These are phyloP conservation scores for Aurifilum marmelostoma DNA, from an alignment of 2,329 filamentous ascomycete species.

Conservation along the genomic window DNA sequence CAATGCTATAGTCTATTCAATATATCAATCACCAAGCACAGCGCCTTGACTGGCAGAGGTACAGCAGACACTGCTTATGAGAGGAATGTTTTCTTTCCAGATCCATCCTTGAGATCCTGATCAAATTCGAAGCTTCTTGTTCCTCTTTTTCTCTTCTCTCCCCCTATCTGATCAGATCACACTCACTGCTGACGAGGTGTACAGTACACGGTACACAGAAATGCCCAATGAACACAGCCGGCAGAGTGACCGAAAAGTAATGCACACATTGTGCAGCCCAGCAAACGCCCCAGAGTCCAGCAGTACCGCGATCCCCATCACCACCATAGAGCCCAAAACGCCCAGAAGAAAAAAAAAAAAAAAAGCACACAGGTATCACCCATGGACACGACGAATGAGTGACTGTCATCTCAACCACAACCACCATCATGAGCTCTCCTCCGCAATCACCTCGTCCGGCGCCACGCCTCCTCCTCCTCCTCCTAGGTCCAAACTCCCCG, in stretches of 20 bases:
- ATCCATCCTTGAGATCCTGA: too few species aligned
- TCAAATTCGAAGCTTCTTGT: too few species aligned
- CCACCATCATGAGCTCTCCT: constrained; percentile 1
- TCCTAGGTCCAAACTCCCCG: constrained; percentile 39
- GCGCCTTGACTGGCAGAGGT: too few species aligned
- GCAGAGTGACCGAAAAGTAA: not conserved
- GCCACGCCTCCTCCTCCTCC: not conserved
- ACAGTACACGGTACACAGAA: not conserved
- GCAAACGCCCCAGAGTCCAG: not conserved
- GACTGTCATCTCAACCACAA: not conserved
- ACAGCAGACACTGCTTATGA: too few species aligned
- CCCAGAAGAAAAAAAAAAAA: not conserved
- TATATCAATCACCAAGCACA: too few species aligned
- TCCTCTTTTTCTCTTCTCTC: not conserved
- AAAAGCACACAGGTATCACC: not conserved
- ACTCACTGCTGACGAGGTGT: not conserved
- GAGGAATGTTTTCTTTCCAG: too few species aligned
- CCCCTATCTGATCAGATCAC: not conserved
- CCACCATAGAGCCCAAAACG: not conserved
- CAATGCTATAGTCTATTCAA: too few species aligned
- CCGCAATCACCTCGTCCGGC: not conserved
- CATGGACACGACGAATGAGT: not conserved
- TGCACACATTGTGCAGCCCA: not conserved
- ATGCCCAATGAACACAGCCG: not conserved
- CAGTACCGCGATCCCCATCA: not conserved